Conservation (phyloP, 2,329 filamentous ascomycete species). For the Trichocomaceae sp. region DNA sequence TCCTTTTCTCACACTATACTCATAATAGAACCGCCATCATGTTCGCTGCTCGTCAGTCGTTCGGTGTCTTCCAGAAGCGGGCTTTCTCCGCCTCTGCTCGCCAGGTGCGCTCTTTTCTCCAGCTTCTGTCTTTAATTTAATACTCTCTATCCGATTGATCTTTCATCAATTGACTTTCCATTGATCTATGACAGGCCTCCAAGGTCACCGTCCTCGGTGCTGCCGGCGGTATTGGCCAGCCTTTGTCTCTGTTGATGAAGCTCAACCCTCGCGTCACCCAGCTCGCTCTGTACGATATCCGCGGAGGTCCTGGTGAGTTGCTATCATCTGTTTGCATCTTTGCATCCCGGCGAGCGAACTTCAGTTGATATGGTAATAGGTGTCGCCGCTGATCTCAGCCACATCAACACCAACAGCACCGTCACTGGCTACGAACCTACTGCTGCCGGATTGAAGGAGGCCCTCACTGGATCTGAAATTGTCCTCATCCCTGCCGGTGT, state of each 20-base stretch:
- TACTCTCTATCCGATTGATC: conserved; percentile 13
- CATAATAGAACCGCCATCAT: conserved; percentile 46
- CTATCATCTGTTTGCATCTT: not conserved
- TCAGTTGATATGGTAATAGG: conserved; percentile 46
- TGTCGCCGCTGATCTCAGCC: conserved; percentile 95
- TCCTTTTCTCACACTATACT: conserved; percentile 15
- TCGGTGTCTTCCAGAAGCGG: conserved; percentile 60
- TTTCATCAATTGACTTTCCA: not conserved
- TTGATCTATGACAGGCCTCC: conserved; percentile 58
- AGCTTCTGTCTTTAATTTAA: conserved; percentile 2
- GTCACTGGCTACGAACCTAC: conserved; percentile 85
- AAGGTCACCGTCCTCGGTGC: conserved; percentile 98
- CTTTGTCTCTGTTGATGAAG: conserved; percentile 96
- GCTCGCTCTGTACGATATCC: conserved; percentile 97
- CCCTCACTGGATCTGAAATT: conserved; percentile 82
- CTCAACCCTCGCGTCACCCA: conserved; percentile 91
- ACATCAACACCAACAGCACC: conserved; percentile 98
- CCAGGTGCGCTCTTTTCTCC: conserved; percentile 52
- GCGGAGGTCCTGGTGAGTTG: conserved; percentile 71
- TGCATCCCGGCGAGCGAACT: not conserved
- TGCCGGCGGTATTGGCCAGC: conserved; percentile 95
- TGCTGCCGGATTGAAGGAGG: conserved; percentile 65
- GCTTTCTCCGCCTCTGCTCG: conserved; percentile 74
- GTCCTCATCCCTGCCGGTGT: conserved; percentile 98
- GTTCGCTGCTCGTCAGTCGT: conserved; percentile 61